Evolutionary conservation across 176 grass and related monocot genomes (phyloP).

Genomic region (Musa acuminata): DNA sequence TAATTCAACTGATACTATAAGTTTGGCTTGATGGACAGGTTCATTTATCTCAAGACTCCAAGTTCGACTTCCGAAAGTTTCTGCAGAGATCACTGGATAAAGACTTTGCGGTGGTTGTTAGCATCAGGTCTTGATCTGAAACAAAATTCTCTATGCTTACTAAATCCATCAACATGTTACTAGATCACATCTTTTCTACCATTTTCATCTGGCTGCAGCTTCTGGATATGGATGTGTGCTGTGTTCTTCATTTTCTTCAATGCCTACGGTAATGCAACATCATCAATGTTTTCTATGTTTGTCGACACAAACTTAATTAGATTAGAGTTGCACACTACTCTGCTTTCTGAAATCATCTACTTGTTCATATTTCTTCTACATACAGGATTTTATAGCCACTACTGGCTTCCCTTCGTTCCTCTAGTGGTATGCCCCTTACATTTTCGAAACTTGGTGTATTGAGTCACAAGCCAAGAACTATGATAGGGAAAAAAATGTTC

Average conservation of each 20-base stretch:
- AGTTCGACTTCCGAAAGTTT: slow-evolving; percentile 12
- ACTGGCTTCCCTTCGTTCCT: slow-evolving; percentile 15
- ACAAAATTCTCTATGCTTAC: background rate
- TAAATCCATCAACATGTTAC: background rate
- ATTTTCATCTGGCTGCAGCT: background rate
- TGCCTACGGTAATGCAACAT: background rate
- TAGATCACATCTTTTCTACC: background rate
- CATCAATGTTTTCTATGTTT: background rate
- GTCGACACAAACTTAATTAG: background rate
- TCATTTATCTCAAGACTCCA: slow-evolving; percentile 8
- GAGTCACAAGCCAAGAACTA: background rate
- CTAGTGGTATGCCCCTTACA: background rate
- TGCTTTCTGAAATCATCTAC: background rate
- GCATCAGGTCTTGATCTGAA: slow-evolving; percentile 1
- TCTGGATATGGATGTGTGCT: slow-evolving; percentile 7
- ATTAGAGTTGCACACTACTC: background rate
- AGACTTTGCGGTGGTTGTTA: slow-evolving; percentile 8
- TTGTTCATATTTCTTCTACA: background rate
- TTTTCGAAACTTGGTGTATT: background rate
- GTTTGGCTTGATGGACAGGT: background rate
- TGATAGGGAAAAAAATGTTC: background rate
- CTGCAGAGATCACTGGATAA: slow-evolving; percentile 10
- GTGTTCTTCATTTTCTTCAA: slow-evolving; percentile 13
- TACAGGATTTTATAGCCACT: slow-evolving; percentile 12
- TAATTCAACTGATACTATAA: background rate